These are phyloP conservation scores for Arthroderma uncinatum DNA, from an alignment of 2,329 filamentous ascomycete genomes.

Conservation along the genomic window DNA sequence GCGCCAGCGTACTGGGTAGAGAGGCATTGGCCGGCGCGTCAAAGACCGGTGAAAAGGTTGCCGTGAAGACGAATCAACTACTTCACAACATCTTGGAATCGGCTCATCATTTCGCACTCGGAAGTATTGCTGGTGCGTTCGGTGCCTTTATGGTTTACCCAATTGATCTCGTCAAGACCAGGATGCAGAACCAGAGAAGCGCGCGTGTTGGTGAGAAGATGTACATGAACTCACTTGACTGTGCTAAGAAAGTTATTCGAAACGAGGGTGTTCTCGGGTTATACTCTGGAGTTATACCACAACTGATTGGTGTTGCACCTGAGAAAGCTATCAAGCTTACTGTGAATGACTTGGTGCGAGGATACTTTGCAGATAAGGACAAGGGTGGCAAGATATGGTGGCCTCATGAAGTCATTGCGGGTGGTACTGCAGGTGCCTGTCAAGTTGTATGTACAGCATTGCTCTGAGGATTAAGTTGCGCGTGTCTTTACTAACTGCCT, in stretches of 20 bases:
- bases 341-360: slow-evolving; percentile 85
- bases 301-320: slow-evolving; percentile 94
- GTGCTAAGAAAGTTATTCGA: slow-evolving; percentile 79
- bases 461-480: background rate
- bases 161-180: slow-evolving; percentile 95
- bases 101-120: slow-evolving; percentile 78
- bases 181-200: slow-evolving; percentile 92
- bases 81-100: slow-evolving; percentile 61
- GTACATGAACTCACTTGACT: slow-evolving; percentile 97
- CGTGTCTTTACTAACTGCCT: background rate
- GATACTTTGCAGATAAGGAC: slow-evolving; percentile 60
- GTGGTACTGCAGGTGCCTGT: slow-evolving; percentile 80
- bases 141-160: slow-evolving; percentile 99
- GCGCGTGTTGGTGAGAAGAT: slow-evolving; percentile 71
- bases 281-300: slow-evolving; percentile 89
- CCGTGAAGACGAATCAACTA: slow-evolving; percentile 46
- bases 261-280: slow-evolving; percentile 85
- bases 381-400: slow-evolving; percentile 62
- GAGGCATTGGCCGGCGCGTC: slow-evolving; percentile 33
- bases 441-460: slow-evolving; percentile 68
- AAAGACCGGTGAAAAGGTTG: slow-evolving; percentile 42
- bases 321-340: slow-evolving; percentile 99
- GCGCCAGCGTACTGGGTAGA: slow-evolving; percentile 46
- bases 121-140: slow-evolving; percentile 85
- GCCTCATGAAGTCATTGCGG: slow-evolving; percentile 67